These are phyloP conservation scores for Saccharomyces jurei DNA, from an alignment of 805 yeast genomes.

Conservation along the genomic window DNA sequence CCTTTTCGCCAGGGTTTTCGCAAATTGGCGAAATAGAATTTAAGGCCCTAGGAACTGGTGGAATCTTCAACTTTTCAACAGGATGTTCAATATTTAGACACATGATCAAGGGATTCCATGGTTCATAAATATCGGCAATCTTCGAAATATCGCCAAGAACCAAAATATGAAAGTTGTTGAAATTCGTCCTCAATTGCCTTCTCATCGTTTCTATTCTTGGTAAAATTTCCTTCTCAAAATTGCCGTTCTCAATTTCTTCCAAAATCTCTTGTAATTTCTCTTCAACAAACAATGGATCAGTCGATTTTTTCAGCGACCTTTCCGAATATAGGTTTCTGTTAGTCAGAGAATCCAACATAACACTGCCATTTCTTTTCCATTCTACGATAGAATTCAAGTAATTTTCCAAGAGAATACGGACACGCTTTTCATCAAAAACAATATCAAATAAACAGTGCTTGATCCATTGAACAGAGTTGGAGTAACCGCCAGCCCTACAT, in stretches of 20 bases:
- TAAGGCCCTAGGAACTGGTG: slow-evolving; percentile 45
- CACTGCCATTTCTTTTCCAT: slow-evolving; percentile 34
- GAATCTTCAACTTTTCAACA: slow-evolving; percentile 8
- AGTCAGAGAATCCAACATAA: slow-evolving; percentile 59
- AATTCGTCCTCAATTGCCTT: slow-evolving; percentile 40
- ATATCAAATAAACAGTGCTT: slow-evolving; percentile 54
- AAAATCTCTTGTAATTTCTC: slow-evolving; percentile 41
- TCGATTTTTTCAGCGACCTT: slow-evolving; percentile 58
- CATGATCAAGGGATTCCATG: slow-evolving; percentile 18
- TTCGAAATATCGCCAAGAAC: slow-evolving; percentile 60
- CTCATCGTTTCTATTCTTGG: slow-evolving; percentile 39
- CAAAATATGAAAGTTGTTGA: slow-evolving; percentile 56
- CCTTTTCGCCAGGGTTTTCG: slow-evolving; percentile 38
- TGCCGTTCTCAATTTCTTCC: slow-evolving; percentile 46
- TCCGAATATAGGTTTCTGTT: slow-evolving; percentile 44
- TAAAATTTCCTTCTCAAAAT: slow-evolving; percentile 31
- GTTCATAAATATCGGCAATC: slow-evolving; percentile 30
- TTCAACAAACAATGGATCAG: slow-evolving; percentile 61
- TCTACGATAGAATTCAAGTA: slow-evolving; percentile 33
- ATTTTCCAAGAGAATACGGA: slow-evolving; percentile 46
- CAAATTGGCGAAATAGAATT: slow-evolving; percentile 53
- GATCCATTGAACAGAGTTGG: slow-evolving; percentile 70
- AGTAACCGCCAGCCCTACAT: slow-evolving; percentile 54
- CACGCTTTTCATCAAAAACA: slow-evolving; percentile 64
- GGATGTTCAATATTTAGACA: slow-evolving; percentile 7